Base-by-base conservation (phyloP, 306 rosid species). In the Vigna trinervia region DNA sequence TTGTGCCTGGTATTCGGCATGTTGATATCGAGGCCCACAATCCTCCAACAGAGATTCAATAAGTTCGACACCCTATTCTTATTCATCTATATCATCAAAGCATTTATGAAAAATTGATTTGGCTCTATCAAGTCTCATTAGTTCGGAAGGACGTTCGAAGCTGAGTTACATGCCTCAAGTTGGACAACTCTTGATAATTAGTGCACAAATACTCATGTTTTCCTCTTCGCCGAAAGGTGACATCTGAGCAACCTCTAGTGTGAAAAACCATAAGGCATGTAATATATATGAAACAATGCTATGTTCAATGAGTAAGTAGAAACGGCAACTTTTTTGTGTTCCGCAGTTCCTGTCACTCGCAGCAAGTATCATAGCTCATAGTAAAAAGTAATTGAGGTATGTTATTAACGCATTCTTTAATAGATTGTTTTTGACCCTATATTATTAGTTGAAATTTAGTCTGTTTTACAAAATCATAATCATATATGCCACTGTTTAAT, bases 11-110 rank as follows among this genome's bases (percentile, higher is more conserved):
- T 41, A 88, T 89, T 67, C 88, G 91, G 47, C 99, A 96, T 80
- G 98, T 96, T 2, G 99, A 96, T 88, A 93, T 96, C 9, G 97
- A 93, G 86, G 99, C 98, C 23, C 98, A 96, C 87, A 96, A 93
- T 87, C 99, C 98, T 86, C 99, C 98, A 19, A 83, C 61, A 61
- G 97, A 84, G 43, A 56, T 13, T 69, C 26, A 72, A 43, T 66
- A 59, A 73, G 6, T 34, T 64, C 30, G 52, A 63, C 48, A 54
- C 19, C 69, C 11, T 48, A n/a, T 65, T 81, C 56, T 20, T 65
- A 26, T 75, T 75, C 56, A 52, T 82, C 64, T 45, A 32, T 39
- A 34, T 50, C 30, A 50, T 64, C 26, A 3, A 15, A 23, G 60
- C 66, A 58, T 68, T 50, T 75, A 43, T 81, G 45, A 51, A 28